Conservation (phyloP, 768 basidiomycete genomes). For the Mycena galericulata region DNA sequence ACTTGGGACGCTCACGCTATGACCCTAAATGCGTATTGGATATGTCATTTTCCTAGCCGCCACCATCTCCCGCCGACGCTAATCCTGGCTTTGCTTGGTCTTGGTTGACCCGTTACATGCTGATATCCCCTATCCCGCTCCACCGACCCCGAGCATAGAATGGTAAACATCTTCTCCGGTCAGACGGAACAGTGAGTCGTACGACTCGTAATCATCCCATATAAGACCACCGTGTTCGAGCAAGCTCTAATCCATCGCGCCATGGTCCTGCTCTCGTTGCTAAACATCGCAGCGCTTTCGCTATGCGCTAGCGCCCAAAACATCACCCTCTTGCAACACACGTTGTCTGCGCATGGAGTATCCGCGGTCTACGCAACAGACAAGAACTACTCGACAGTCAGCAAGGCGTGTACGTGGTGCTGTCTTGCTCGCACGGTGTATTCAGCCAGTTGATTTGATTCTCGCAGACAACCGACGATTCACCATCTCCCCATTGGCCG, state of each 20-base stretch:
- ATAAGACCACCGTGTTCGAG: background rate
- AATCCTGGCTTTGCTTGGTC: no score
- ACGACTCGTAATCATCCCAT: no score
- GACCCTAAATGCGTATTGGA: no score
- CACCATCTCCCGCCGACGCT: no score
- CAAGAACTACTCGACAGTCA: constrained; percentile 20
- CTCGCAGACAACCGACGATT: constrained; percentile 56
- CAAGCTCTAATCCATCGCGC: background rate
- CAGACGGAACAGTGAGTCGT: no score
- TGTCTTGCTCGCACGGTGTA: background rate
- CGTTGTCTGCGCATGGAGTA: constrained; percentile 24
- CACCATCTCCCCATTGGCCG: constrained; percentile 51
- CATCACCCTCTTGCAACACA: constrained; percentile 18
- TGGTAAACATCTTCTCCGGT: constrained; percentile 18
- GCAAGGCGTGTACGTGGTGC: constrained; percentile 21
- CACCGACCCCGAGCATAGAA: background rate
- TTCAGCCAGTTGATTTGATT: background rate
- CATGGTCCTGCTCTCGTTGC: constrained; percentile 6
- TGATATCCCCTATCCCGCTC: no score
- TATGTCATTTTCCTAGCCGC: no score
- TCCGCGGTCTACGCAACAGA: constrained; percentile 28
- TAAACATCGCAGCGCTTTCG: constrained; percentile 3
- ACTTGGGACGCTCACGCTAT: no score
- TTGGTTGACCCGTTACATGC: no score
- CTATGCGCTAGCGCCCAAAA: constrained; percentile 19